Evolutionary conservation across 164 flowering plant genomes (phyloP).

Genomic region (Paratinospora sagittata): DNA sequence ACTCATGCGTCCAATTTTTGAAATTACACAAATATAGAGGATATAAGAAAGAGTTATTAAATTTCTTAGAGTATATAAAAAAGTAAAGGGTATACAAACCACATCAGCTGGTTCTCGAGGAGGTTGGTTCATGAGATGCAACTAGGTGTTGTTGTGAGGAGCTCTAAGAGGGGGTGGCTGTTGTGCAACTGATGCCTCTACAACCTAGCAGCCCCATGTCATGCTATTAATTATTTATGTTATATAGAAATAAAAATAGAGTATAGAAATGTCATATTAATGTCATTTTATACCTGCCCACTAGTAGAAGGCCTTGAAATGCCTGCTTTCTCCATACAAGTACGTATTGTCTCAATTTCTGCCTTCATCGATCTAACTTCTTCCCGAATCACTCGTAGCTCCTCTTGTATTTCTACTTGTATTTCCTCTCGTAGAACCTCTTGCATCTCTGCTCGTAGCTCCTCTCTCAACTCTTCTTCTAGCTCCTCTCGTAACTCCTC

Average conservation of each 20-base stretch:
- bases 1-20: not conserved
- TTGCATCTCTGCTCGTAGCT: not conserved
- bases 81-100: not conserved
- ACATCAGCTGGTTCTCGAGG: not conserved
- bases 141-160: not conserved
- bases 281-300: not conserved
- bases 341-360: not conserved
- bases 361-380: not conserved
- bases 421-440: no score
- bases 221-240: not conserved
- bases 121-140: not conserved
- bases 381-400: not conserved
- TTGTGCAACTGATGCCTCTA: not conserved
- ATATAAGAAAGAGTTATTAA: no score
- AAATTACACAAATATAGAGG: not conserved
- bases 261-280: no score
- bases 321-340: not conserved
- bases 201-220: not conserved
- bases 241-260: no score
- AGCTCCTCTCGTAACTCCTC: not conserved
- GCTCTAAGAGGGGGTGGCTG: not conserved
- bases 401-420: not conserved
- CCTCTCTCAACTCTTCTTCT: not conserved
- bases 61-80: not conserved
- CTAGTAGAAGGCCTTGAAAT: not conserved